Evolutionary conservation across 2,329 filamentous ascomycete genomes (phyloP), one percentile per base, ranked within the genome.

Genomic region (Thelonectria rubi): DNA sequence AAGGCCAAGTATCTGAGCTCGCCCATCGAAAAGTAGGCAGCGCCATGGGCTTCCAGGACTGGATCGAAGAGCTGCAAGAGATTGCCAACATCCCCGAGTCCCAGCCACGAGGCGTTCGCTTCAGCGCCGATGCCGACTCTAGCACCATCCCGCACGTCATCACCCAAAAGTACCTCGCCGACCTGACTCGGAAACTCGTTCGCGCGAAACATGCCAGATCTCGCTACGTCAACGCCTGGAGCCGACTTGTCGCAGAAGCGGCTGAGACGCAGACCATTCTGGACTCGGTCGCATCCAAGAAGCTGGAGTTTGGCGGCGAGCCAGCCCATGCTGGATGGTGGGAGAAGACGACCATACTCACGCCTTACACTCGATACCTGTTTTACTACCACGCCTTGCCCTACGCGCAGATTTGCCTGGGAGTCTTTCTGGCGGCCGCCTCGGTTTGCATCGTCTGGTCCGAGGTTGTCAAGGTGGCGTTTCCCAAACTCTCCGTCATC

Each of bases 21-120:
- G 88, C 89, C 66, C 88, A 89, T 66, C 87, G 93, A 68, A 97
- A 97, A 80, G 89, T 87, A 3, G 92, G 91, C 15, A 91, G 88
- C 21, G 89, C 92, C 5, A 81, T 82, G 56, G 86, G 91, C 43
- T 95, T 94, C 72, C 87, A 89, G 68, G 94, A 97, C 69, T 99
- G 95, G 95, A 97, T 99, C 66, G 94, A 98, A 68, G 95, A 99
- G 73, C 81, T 99, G 32, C 89, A 88, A 3, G 94, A 98, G 65
- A 86, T 90, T 65, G 88, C 88, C 46, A 89, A 86, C 69, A 77
- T 92, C 6, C 86, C 89, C 2, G 92, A 94, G 67, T 80, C 82
- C 4, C 80, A 81, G 43, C 81, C 84, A 2, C 78, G 82, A 55
- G 74, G 76, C 46, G 67, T 77, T 46, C 72, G 75, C 47, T 74